Evolutionary conservation across 1,284 basidiomycete species (phyloP).

Genomic region (Fomitiporia mediterranea): DNA sequence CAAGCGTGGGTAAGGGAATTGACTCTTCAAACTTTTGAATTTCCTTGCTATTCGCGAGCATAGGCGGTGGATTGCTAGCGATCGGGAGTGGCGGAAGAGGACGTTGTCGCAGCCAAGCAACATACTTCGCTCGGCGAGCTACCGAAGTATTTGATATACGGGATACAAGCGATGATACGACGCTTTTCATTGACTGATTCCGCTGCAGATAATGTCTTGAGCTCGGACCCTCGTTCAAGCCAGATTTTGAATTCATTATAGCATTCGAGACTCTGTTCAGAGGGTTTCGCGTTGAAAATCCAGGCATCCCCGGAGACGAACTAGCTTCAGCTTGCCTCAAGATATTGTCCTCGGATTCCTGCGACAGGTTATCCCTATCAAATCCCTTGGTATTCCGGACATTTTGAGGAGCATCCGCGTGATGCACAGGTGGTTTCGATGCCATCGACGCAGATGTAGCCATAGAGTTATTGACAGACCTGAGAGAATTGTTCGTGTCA

Average conservation of each 20-base stretch:
- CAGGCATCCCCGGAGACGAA: neutral
- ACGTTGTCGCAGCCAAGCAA: constrained; percentile 40
- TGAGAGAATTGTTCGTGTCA: neutral
- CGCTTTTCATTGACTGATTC: constrained; percentile 35
- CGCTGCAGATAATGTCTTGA: constrained; percentile 41
- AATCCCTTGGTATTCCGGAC: constrained; percentile 2
- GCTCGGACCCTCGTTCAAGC: constrained; percentile 19
- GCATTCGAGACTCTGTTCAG: neutral
- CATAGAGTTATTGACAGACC: constrained; percentile 5
- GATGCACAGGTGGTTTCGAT: constrained; percentile 17
- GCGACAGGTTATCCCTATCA: neutral
- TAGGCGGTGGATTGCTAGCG: constrained; percentile 34
- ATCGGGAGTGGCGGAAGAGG: constrained; percentile 51
- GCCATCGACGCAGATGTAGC: constrained; percentile 12
- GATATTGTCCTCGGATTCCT: constrained; percentile 16
- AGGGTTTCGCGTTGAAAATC: constrained; percentile 22
- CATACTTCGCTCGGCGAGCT: constrained; percentile 12
- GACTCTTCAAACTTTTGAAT: constrained; percentile 41
- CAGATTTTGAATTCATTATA: neutral
- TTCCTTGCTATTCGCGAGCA: constrained; percentile 35
- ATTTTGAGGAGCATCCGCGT: constrained; percentile 17
- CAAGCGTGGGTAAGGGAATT: constrained; percentile 47
- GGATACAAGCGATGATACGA: constrained; percentile 47
- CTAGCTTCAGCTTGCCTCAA: neutral
- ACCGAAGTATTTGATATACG: constrained; percentile 32